Percentiles rank a stretch among this genome's conserved stretches.
phyloP scores from a whole-genome alignment of 805 yeast species.

The Kodamaea fukazawae region DNA sequence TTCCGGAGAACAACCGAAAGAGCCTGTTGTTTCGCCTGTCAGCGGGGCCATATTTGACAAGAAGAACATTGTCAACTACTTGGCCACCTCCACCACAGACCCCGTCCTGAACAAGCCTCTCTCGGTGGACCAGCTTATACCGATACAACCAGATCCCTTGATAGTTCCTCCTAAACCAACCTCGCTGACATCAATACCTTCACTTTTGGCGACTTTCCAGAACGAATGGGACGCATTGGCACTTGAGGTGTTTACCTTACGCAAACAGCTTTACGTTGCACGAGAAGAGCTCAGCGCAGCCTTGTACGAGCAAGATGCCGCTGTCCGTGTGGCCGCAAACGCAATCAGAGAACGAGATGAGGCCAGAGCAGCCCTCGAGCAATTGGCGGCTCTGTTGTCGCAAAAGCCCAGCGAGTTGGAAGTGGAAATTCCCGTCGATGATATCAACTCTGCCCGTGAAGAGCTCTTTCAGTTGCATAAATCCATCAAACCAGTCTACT shows the following conservation, averaged over 20 bases:
- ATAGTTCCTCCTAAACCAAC: constrained; percentile 44
- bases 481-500: constrained; percentile 25
- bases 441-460: constrained; percentile 29
- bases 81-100: constrained; percentile 65
- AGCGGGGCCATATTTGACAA: constrained; percentile 72
- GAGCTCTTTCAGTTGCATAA: constrained; percentile 36
- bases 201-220: constrained; percentile 71
- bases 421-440: constrained; percentile 19
- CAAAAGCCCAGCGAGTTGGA: constrained; percentile 17
- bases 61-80: constrained; percentile 55
- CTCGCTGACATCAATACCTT: constrained; percentile 68
- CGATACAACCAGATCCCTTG: constrained; percentile 20
- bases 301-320: constrained; percentile 85
- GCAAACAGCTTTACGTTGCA: constrained; percentile 65
- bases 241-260: constrained; percentile 70
- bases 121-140: constrained; percentile 54
- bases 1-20: constrained; percentile 67
- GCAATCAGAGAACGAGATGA: constrained; percentile 76
- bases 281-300: constrained; percentile 75
- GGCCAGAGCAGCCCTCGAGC: constrained; percentile 61
- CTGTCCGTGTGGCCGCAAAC: constrained; percentile 77
- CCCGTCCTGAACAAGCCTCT: constrained; percentile 72
- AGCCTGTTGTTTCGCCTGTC: constrained; percentile 73
- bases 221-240: constrained; percentile 89
- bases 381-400: constrained; percentile 45